These are phyloP conservation scores for Leptographium radiaticola DNA, from an alignment of 2,329 filamentous ascomycete genomes.

Conservation along the genomic window DNA sequence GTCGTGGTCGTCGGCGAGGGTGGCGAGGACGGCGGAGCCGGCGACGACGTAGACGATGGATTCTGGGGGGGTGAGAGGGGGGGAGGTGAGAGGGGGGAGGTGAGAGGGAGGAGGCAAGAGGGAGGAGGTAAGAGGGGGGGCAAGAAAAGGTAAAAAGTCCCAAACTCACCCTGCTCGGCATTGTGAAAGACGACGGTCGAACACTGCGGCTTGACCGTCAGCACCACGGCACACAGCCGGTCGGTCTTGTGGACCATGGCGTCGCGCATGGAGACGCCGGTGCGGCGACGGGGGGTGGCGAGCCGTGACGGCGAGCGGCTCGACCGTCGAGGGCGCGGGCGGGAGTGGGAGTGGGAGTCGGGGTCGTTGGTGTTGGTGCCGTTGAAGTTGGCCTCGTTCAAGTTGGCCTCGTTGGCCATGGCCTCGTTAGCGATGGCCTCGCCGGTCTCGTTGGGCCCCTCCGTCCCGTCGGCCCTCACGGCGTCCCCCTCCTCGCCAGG, in stretches of 20 bases:
- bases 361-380: background rate
- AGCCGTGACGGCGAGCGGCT: background rate
- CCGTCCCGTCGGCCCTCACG: background rate
- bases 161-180: conserved; percentile 48
- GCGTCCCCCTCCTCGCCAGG: conserved; percentile 11
- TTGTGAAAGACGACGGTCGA: conserved; percentile 55
- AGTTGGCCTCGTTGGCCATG: background rate
- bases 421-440: background rate
- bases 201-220: conserved; percentile 50
- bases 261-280: conserved; percentile 16
- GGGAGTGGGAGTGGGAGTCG: background rate
- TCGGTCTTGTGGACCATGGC: conserved; percentile 54
- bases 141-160: background rate
- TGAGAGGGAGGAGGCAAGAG: background rate
- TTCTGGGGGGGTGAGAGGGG: conserved; percentile 27
- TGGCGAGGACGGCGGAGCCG: conserved; percentile 48
- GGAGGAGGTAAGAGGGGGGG: background rate
- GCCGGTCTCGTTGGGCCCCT: background rate
- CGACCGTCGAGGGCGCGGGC: background rate
- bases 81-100: background rate
- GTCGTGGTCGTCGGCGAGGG: conserved; percentile 30
- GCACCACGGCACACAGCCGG: conserved; percentile 55
- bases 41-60: conserved; percentile 54
- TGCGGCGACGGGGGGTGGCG: background rate
- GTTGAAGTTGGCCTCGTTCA: background rate